Evolutionary conservation across 2,329 filamentous ascomycete genomes (phyloP), one percentile per base, ranked within the genome.

Genomic region (Fusarium torulosum): DNA sequence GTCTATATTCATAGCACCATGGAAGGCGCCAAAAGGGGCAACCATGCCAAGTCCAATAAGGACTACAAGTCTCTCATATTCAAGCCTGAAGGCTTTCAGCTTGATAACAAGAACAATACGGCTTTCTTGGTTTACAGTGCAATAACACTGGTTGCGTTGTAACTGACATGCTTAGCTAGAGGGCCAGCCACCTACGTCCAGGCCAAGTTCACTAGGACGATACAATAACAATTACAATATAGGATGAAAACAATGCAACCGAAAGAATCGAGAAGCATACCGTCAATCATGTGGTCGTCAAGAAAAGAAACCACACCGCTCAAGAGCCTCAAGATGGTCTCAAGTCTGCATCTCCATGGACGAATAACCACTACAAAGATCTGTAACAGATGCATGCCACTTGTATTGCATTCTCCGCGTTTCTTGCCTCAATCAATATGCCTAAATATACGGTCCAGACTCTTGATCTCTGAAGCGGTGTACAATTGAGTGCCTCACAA

Each of bases 281-380:
- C 33, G 23, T 35, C 20, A 27, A 55, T 20, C 19, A 35, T 41
- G 23, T 41, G 53, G 29, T 21, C 25, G 9, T 31, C 27, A 25
- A 41, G 19, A 57, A 20, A 44, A 52, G 37, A 40, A 46, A 29
- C 19, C 52, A 46, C 59, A 63, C 60, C 59, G 60, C 60, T 45
- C 51, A 63, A 59, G 60, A 63, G 52, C 59, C 59, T 63, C 60
- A 63, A 46, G 21, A 27, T 44, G 25, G 10, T 31, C 45, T 58
- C 27, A 31, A 41, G 11, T 25, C 35, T 40, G 35, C 35, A 47
- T 47, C 23, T 6, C 19, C 8, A 37, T 35, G 14, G 21, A 58
- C 59, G 59, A 63, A 63, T 63, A 37, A 38, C 31, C 52, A n/a
- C 45, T 23, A 44, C 25, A 33, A 6, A 59, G 17, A 46, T 38